Evolutionary conservation across 179 eudicot species (phyloP), one percentile per base, ranked within the genome.

Genomic region (Kewa caespitosa): DNA sequence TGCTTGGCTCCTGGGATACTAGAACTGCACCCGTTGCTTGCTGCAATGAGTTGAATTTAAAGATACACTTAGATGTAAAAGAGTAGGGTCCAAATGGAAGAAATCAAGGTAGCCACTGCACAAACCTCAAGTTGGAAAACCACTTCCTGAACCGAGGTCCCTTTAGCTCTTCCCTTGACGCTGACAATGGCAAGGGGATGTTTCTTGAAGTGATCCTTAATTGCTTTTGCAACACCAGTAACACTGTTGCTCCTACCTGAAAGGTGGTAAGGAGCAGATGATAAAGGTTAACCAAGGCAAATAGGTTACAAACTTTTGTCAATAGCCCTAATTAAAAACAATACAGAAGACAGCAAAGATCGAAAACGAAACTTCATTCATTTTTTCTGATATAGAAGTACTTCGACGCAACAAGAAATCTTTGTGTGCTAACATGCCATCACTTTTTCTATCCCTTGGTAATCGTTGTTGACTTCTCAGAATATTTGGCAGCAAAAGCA

Each of bases 101-200:
- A 28, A 72, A 50, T 13, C 52, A 70, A 61, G 31, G 25, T 30
- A 14, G 37, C 28, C 30, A 9, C 23, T 48, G 65, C 39, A 78
- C 94, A 74, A 46, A 96, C 99, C 99, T 96, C 91, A 66, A 96
- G 82, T 83, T 86, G 81, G 76, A 81, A 86, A 72, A 91, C 89
- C 82, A 96, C 84, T 79, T 96, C 98, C 81, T 85, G 93, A 54
- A 88, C 91, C 25, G 99, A 96, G 73, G 97, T 93, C 80, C 97
- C 99, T 82, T 91, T 90, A 70, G 98, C 99, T 84, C 98, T 88
- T 74, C 96, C 98, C 88, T 96, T 93, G 66, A 96, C 89, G 81
- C 90, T 93, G 57, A 96, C 97, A 57, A 96, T 88, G 39, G 95
- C 99, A 69, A 96, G 90, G 75, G 96, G 93, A 81, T 96, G 78